Evolutionary conservation across 1,284 basidiomycete species (phyloP).

Genomic region (Melampsora americana): DNA sequence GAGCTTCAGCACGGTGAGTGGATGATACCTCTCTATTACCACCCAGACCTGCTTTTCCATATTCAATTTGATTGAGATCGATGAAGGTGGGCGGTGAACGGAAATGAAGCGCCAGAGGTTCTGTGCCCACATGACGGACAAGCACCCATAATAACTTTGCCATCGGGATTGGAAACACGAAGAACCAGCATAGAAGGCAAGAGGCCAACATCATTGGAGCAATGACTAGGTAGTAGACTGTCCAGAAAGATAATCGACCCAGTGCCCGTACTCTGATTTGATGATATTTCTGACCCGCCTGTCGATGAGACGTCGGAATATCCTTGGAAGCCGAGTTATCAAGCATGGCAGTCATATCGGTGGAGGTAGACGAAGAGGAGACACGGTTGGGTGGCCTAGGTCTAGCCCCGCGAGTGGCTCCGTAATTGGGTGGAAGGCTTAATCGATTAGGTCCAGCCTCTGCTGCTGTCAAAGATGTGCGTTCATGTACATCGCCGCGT

Average conservation of each 20-base stretch:
- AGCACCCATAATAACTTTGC: conserved; percentile 93
- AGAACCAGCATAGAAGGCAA: conserved; percentile 84
- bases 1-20: conserved; percentile 45
- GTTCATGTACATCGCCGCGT: conserved; percentile 42
- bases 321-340: conserved; percentile 50
- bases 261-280: conserved; percentile 54
- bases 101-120: conserved; percentile 85
- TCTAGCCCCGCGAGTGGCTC: conserved; percentile 27
- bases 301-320: conserved; percentile 46
- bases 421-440: conserved; percentile 17
- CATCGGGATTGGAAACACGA: conserved; percentile 95
- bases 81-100: conserved; percentile 70
- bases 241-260: conserved; percentile 71
- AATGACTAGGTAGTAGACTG: conserved; percentile 69
- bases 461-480: background rate
- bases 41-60: conserved; percentile 52
- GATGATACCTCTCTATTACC: conserved; percentile 48
- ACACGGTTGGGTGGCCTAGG: conserved; percentile 46
- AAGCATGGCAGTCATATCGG: conserved; percentile 14
- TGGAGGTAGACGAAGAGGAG: conserved; percentile 46
- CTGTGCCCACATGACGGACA: conserved; percentile 73
- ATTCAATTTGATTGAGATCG: conserved; percentile 31
- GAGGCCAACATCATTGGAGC: conserved; percentile 82
- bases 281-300: conserved; percentile 1
- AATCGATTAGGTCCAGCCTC: background rate